Evolutionary conservation across 495 filamentous ascomycete genomes (phyloP).

Genomic region (Neurospora discreta): DNA sequence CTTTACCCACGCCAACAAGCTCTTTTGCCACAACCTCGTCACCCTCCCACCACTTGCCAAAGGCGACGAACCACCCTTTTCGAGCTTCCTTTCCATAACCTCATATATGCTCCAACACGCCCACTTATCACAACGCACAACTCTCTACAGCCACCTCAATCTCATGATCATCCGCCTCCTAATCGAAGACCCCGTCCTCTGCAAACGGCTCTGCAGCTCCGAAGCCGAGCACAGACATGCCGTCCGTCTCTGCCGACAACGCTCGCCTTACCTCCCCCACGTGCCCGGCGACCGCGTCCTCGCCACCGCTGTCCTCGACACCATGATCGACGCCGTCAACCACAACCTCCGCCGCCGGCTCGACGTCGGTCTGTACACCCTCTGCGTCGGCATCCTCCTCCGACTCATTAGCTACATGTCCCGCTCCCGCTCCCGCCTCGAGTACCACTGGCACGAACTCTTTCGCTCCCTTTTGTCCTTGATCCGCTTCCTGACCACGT

Average conservation of each 20-base stretch:
- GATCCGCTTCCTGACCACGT: slow-evolving; percentile 82
- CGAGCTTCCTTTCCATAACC: slow-evolving; percentile 72
- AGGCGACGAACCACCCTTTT: slow-evolving; percentile 63
- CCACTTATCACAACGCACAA: slow-evolving; percentile 65
- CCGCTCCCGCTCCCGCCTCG: slow-evolving; percentile 60
- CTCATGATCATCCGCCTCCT: slow-evolving; percentile 77
- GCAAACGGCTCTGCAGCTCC: slow-evolving; percentile 75
- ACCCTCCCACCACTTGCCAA: slow-evolving; percentile 47
- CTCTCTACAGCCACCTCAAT: slow-evolving; percentile 71
- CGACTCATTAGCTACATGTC: slow-evolving; percentile 76
- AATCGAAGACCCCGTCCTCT: slow-evolving; percentile 74
- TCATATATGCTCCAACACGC: slow-evolving; percentile 93
- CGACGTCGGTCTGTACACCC: slow-evolving; percentile 76
- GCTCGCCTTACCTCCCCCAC: slow-evolving; percentile 75
- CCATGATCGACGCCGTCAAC: slow-evolving; percentile 79
- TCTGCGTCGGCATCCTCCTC: slow-evolving; percentile 65
- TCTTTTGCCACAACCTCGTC: slow-evolving; percentile 82
- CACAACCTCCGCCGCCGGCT: slow-evolving; percentile 83
- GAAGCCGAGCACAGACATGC: slow-evolving; percentile 49
- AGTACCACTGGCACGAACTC: slow-evolving; percentile 92
- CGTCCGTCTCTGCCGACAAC: slow-evolving; percentile 81
- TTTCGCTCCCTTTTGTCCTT: slow-evolving; percentile 85
- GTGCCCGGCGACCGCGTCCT: slow-evolving; percentile 59
- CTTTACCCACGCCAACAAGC: slow-evolving; percentile 87
- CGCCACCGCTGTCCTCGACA: slow-evolving; percentile 68